Conservation (phyloP, 23 red algal genomes). For the Gracilaria caudata region DNA sequence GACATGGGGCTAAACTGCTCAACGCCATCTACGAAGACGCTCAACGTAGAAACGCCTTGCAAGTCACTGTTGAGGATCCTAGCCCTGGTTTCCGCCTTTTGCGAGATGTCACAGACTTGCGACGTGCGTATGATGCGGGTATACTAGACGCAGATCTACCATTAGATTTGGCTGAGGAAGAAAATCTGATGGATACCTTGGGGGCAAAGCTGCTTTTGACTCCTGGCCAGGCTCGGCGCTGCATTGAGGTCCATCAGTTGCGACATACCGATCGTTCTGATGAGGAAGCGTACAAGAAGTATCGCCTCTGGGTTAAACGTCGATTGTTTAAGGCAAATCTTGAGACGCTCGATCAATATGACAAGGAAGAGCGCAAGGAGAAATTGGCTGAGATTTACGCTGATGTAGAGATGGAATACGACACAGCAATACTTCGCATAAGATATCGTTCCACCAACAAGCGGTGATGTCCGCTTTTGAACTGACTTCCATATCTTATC, state of each 20-base stretch:
- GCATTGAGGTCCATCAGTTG: conserved; percentile 74
- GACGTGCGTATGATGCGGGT: conserved; percentile 22
- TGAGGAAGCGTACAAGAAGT: conserved; percentile 61
- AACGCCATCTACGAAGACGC: conserved; percentile 66
- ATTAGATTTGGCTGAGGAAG: conserved; percentile 27
- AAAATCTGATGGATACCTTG: conserved; percentile 23
- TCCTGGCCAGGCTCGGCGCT: conserved; percentile 59
- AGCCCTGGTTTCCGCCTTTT: conserved; percentile 55
- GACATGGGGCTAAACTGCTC: conserved; percentile 66
- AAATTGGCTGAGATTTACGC: conserved; percentile 79
- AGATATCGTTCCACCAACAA: conserved; percentile 10
- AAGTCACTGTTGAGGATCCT: conserved; percentile 85
- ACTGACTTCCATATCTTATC: not conserved
- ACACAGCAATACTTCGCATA: conserved; percentile 16
- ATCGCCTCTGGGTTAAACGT: conserved; percentile 77
- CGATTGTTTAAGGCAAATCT: conserved; percentile 58
- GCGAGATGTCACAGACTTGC: conserved; percentile 65
- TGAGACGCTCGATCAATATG: conserved; percentile 61
- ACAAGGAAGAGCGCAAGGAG: conserved; percentile 64
- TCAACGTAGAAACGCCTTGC: conserved; percentile 39
- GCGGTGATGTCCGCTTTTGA: not conserved
- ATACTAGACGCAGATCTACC: conserved; percentile 25
- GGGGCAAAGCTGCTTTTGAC: conserved; percentile 49
- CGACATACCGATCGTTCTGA: conserved; percentile 36
- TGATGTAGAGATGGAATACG: conserved; percentile 67